These are phyloP conservation scores for Excoecaria agallocha DNA, from an alignment of 345 rosid species.

Conservation along the genomic window DNA sequence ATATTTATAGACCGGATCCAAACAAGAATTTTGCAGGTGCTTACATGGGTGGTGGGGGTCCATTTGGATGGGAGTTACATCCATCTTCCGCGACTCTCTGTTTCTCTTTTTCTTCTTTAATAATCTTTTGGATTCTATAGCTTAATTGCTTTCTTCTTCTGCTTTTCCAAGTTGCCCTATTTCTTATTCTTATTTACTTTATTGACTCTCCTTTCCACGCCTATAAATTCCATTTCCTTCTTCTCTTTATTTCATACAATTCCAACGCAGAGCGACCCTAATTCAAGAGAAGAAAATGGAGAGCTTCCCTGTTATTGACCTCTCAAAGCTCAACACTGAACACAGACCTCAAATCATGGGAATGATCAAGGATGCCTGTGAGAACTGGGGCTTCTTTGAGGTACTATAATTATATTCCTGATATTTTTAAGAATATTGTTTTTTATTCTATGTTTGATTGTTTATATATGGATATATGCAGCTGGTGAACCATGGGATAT, in stretches of 20 bases:
- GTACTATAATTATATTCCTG: constrained; percentile 26
- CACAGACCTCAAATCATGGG: constrained; percentile 57
- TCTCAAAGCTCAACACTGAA: constrained; percentile 62
- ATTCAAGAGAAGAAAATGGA: constrained; percentile 53
- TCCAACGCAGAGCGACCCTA: neutral
- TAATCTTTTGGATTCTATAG: neutral
- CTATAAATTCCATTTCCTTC: constrained; percentile 47
- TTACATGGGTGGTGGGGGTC: constrained; percentile 23
- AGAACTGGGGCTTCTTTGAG: constrained; percentile 99
- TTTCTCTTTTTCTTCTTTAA: neutral
- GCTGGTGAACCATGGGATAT: constrained; percentile 80
- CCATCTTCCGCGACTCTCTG: constrained; percentile 18
- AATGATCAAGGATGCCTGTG: constrained; percentile 84
- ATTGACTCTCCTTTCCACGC: constrained; percentile 21
- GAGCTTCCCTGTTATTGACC: constrained; percentile 63
- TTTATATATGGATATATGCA: constrained; percentile 2
- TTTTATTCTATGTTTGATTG: no score
- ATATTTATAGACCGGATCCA: no score
- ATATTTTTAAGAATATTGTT: no score
- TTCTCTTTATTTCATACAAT: constrained; percentile 19
- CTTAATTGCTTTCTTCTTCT: neutral
- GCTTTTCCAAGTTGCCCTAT: neutral
- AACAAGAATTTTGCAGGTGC: no score
- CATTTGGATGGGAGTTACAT: constrained; percentile 21
- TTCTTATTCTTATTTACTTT: neutral